Base-by-base conservation (phyloP, 1,139 yeast species). In the Blastobotrys proliferans region DNA sequence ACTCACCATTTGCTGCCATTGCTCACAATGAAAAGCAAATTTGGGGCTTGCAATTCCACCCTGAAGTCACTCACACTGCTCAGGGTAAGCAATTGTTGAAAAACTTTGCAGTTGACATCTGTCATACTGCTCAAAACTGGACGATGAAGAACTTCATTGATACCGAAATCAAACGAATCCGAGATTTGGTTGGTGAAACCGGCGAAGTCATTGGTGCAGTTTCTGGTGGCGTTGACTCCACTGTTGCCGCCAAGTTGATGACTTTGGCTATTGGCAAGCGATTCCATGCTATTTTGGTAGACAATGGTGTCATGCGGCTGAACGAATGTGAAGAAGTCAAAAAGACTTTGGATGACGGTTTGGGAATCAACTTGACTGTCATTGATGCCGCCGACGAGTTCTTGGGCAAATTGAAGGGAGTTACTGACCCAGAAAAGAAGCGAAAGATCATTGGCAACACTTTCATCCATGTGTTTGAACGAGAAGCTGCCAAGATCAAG, bases 151-250 rank as follows among this genome's bases (percentile, higher is more conserved):
- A 92, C 74, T 92, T 92, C 68, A 84, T 94, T 60, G 96, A 87
- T 60, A 87, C 96, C 51, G 98, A 94, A 73, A 88, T 92, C 58
- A 81, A 86, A 55, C 81, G 98, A 69, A 94, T 92, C 57, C 79
- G 86, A 68, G 74, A 78, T 49, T 74, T 90, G 57, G 97, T 92
- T 54, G 99, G 99, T 47, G 97, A 96, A 54, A 83, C 90, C 49
- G 98, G 96, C 46, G 97, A 92, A 70, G 99, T 94, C 53, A 92
- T 92, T 63, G 99, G 99, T 70, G 99, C 99, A 45, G 98, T 92
- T 57, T 86, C 97, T 49, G 99, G 99, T 62, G 98, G 99, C 73
- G 98, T 94, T 52, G 99, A 92, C 69, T 92, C 98, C 45, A 92
- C 99, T 38, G 98, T 94, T 50, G 99, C 97, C 54, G 97, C 99